Base-by-base conservation (phyloP, 1,284 basidiomycete species). In the Naganishia sp. region DNA sequence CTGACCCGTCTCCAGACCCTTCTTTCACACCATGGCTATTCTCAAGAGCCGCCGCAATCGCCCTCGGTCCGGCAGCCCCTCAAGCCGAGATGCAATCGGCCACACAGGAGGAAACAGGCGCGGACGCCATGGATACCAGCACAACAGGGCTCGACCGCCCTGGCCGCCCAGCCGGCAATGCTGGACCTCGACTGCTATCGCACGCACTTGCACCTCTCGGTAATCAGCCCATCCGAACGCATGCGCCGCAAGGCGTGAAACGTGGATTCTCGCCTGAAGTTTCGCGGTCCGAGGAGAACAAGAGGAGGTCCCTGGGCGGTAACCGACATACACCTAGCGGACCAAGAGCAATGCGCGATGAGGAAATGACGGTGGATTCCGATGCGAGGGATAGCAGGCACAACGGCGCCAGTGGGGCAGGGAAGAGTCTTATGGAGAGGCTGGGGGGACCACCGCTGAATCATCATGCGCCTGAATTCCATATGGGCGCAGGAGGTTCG, bases 351-450 rank as follows among this genome's bases (percentile, higher is more conserved):
- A 53, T 61, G 65, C 46, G 65, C 3, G 45, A 55, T 17, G 65
- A 66, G 15, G 56, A 53, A 11, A 50, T 32, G 42, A 35, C 25
- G n/a, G 50, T 49, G 47, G 49, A 47, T 25, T 31, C 25, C 51
- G 51, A 53, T 35, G 50, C 41, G 10, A 21, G 42, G 43, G 65
- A 72, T 57, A 65, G 71, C 51, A 41, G 69, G 17, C 66, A 67
- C 57, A 51, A 42, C 21, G 50, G 28, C 31, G 18, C 41, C 49
- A 66, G 39, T 52, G 47, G 49, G 15, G 58, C 53, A 1, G 64
- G 62, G 2, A 64, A 50, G 64, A 67, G 66, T 52, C 54, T 74
- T 60, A 65, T 72, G 21, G 71, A 74, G 41, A 65, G 73, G 11
- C 68, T 72, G 57, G 68, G 68, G 54, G 69, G 65, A 31, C 43